Evolutionary conservation across 768 basidiomycete genomes (phyloP), one percentile per base, ranked within the genome.

Genomic region (Daedalea quercina): DNA sequence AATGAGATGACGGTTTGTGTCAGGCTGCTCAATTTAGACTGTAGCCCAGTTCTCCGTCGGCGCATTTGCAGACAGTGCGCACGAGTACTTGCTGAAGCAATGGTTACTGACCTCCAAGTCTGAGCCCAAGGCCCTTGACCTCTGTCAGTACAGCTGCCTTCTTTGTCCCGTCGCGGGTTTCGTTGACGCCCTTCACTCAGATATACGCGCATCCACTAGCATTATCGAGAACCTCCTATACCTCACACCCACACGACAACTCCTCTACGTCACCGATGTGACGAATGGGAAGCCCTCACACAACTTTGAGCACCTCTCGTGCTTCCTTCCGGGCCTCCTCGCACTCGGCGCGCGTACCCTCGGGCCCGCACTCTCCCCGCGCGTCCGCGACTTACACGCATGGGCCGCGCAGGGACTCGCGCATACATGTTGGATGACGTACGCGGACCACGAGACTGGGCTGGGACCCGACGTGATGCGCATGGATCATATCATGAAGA

Each of bases 381-480:
- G 69, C 17, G 65, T 63, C 12, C 72, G 73, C 45, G 73, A 82
- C 11, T 62, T 83, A 23, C 87, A 90, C 61, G 65, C 79, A 51
- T 89, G 84, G 85, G 88, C 85, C 1, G 89, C 88, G 0, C 76
- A 84, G 58, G 88, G 85, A 15, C 72, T 91, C 20, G 84, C 85
- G 20, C 74, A 86, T 54, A 87, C 77, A 12, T 91, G 88, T 61
- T 89, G 81, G 72, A 60, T 81, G 28, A 79, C 79, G 43, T 90
- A 90, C 59, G 84, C 82, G 1, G 88, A 91, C 62, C 79, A 84
- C 55, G 75, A 77, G 2, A 76, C 78, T 0, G 88, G 89, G 1
- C 67, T 91, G 26, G 84, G 82, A 9, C 85, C 88, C 1, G 89
- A 91, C 55, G 77, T 78, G 57, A 73, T 79, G 26, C 23, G 43